These are phyloP conservation scores for Penicillium sp. DNA, from an alignment of 2,329 filamentous ascomycete genomes.

Conservation along the genomic window DNA sequence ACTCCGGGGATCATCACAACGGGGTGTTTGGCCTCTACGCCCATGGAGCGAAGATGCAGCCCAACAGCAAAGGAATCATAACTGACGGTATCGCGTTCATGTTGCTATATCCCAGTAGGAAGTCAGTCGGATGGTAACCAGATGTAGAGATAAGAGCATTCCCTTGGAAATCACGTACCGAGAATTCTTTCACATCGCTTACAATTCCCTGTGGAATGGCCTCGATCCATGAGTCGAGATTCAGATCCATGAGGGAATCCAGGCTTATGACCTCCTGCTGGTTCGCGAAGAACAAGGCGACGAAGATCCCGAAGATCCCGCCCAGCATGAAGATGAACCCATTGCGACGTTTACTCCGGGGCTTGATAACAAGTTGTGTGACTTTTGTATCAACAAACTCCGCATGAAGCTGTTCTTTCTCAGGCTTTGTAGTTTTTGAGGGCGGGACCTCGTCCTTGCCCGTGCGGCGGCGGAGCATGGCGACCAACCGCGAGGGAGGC, in stretches of 20 bases:
- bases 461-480: conserved; percentile 45
- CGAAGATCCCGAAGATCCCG: conserved; percentile 83
- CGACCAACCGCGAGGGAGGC: conserved; percentile 19
- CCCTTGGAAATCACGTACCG: conserved; percentile 55
- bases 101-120: conserved; percentile 53
- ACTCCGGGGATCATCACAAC: conserved; percentile 98
- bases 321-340: conserved; percentile 84
- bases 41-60: conserved; percentile 75
- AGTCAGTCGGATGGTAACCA: conserved; percentile 12
- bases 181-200: conserved; percentile 79
- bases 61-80: conserved; percentile 95
- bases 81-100: conserved; percentile 81
- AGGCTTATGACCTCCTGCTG: conserved; percentile 87
- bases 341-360: conserved; percentile 67
- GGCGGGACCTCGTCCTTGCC: conserved; percentile 36
- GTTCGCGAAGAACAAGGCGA: conserved; percentile 85
- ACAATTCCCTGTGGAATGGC: conserved; percentile 83
- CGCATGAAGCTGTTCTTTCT: conserved; percentile 23
- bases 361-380: conserved; percentile 38
- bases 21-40: conserved; percentile 77
- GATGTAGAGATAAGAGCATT: conserved; percentile 4
- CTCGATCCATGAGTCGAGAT: conserved; percentile 82
- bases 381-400: conserved; percentile 22
- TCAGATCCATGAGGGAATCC: conserved; percentile 67
- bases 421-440: conserved; percentile 16